Evolutionary conservation across 495 filamentous ascomycete genomes (phyloP), one percentile per base, ranked within the genome.

Genomic region (Penicillium turbatum): DNA sequence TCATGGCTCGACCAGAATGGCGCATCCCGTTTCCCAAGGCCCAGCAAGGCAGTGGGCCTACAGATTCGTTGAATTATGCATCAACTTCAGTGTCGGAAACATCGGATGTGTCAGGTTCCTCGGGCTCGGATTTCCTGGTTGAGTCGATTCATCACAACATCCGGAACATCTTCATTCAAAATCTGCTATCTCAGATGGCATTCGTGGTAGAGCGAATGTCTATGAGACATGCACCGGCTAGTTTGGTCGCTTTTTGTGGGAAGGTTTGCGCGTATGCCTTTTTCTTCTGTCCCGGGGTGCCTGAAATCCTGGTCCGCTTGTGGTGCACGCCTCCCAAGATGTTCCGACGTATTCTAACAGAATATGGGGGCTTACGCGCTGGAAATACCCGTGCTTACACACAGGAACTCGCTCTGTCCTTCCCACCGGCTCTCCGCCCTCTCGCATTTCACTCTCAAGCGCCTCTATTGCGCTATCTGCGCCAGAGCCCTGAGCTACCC

Each of bases 1-100:
- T 98, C 53, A 96, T 98, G 92, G 88, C 84, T 64, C 83, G 93
- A 37, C 86, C 89, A 0, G 93, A 98, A 76, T 98, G 93, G 93
- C 82, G 89, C 39, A 72, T 86, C 21, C 76, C 88, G 7, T 86
- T 83, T 38, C 80, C 80, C 16, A 85, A 59, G 32, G 56, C 61
- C 1, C 66, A 62, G 10, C 59, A 67, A 21, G 60, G 53, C 44
- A 56, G 56, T 37, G 65, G 57, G 11, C 55, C 56, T 7, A 56
- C 68, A 8, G 65, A 65, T 11, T 63, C 71, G 2, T 55, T 72
- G 37, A 60, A 72, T 29, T 69, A 69, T 56, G 59, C 69, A 1
- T 65, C 68, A 16, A 71, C 69, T 15, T 75, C 72, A 10, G 66
- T 72, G 0, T 75, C 72, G 8, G 72, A 73, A 43, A 63, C 56